These are phyloP conservation scores for Suhomyces emberorum DNA, from an alignment of 805 yeast species.

Conservation along the genomic window DNA sequence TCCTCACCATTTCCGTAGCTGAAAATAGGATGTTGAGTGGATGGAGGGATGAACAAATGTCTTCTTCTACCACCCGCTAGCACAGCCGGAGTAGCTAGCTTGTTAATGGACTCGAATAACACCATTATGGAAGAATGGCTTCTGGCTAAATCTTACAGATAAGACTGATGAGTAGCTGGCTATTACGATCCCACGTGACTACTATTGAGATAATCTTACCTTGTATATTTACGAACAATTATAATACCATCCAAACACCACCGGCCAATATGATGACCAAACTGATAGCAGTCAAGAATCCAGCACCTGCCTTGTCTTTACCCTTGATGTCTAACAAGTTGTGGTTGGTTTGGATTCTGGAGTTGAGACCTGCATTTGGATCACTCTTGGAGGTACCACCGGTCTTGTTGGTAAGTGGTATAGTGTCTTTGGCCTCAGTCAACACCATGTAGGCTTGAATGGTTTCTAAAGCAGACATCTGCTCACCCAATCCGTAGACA, in stretches of 20 bases:
- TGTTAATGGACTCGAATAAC: conserved; percentile 37
- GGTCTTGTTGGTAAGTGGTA: conserved; percentile 30
- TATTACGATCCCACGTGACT: no score
- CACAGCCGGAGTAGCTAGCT: conserved; percentile 38
- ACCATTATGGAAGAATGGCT: conserved; percentile 31
- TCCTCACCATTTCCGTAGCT: conserved; percentile 43
- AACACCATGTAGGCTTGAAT: conserved; percentile 46
- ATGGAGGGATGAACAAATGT: conserved; percentile 42
- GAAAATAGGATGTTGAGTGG: conserved; percentile 41
- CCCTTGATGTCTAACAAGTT: conserved; percentile 48
- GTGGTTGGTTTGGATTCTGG: conserved; percentile 35
- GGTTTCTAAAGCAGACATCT: conserved; percentile 68
- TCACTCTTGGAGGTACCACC: conserved; percentile 37
- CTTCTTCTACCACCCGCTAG: conserved; percentile 36
- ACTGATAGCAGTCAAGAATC: conserved; percentile 75
- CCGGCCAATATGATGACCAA: conserved; percentile 60
- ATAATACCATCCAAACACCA: conserved; percentile 75
- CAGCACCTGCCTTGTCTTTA: conserved; percentile 78
- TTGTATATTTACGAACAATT: no score
- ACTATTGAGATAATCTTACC: no score
- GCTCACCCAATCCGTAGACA: conserved; percentile 72
- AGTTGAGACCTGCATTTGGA: conserved; percentile 49
- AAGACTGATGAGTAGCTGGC: neutral
- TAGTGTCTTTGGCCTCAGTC: conserved; percentile 30
- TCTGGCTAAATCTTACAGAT: neutral